Evolutionary conservation across 2,329 filamentous ascomycete genomes (phyloP).

Genomic region (Tympanopsis confertula): DNA sequence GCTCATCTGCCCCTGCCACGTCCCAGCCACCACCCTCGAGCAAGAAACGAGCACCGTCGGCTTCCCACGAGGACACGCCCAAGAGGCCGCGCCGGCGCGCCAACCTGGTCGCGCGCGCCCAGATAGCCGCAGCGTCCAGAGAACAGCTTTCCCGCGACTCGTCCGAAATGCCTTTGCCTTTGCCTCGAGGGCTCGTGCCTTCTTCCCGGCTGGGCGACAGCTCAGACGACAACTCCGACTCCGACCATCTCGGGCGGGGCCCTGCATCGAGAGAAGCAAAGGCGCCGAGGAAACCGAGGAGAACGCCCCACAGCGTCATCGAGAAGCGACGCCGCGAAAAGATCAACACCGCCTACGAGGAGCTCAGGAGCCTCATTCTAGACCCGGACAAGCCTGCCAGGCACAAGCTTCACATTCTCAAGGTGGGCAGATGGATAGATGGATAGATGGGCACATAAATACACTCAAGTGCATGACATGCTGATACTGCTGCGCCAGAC

Average conservation of each 20-base stretch:
- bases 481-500: constrained; percentile 40
- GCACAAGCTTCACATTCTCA: constrained; percentile 92
- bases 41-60: too few relatives aligned
- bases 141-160: constrained; percentile 13
- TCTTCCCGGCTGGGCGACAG: constrained; percentile 11
- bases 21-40: too few relatives aligned
- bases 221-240: constrained; percentile 62
- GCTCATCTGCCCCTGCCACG: too few relatives aligned
- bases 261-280: too few relatives aligned
- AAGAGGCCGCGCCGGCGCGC: too few relatives aligned
- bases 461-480: not conserved
- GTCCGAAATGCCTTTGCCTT: constrained; percentile 64
- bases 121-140: not conserved
- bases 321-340: constrained; percentile 81
- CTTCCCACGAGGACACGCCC: too few relatives aligned
- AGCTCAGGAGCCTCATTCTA: constrained; percentile 92
- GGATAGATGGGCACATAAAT: not conserved
- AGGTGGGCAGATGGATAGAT: constrained; percentile 43
- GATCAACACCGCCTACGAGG: constrained; percentile 97
- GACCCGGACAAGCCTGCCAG: constrained; percentile 90
- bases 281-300: constrained; percentile 86
- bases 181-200: constrained; percentile 68
- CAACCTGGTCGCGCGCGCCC: too few relatives aligned
- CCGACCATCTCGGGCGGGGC: constrained; percentile 66
- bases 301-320: constrained; percentile 92